These are phyloP conservation scores for Monilinia fructicola DNA, from an alignment of 2,329 filamentous ascomycete genomes.

Conservation along the genomic window DNA sequence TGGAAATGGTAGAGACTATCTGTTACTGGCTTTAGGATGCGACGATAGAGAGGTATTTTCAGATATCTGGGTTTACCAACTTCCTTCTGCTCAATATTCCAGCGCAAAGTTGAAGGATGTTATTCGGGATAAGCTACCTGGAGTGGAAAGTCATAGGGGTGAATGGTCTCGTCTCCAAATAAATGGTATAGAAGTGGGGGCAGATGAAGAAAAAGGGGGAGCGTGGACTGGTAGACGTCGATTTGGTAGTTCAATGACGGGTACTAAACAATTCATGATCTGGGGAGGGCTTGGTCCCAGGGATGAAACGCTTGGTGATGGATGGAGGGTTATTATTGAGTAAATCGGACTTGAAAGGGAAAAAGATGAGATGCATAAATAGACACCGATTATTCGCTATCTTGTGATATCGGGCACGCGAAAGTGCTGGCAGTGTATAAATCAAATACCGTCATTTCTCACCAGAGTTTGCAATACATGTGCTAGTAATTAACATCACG, in stretches of 20 bases:
- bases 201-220: conserved; percentile 17
- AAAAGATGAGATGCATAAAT: background rate
- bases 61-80: conserved; percentile 16
- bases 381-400: background rate
- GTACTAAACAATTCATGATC: conserved; percentile 16
- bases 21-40: conserved; percentile 7
- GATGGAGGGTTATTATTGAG: conserved; percentile 16
- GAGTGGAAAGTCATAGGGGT: conserved; percentile 4
- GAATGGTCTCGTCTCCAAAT: conserved; percentile 18
- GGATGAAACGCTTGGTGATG: conserved; percentile 14
- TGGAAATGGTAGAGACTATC: conserved; percentile 14
- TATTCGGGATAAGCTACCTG: conserved; percentile 1
- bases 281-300: conserved; percentile 4
- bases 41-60: background rate
- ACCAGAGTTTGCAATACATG: background rate
- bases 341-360: background rate
- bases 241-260: conserved; percentile 20
- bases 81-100: background rate
- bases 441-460: background rate
- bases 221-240: conserved; percentile 15
- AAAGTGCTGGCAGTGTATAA: too few species aligned
- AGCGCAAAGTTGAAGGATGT: conserved; percentile 13
- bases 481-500: too few species aligned
- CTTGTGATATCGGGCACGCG: background rate
- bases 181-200: conserved; percentile 3